These are phyloP conservation scores for Amanita subjunquillea DNA, from an alignment of 768 basidiomycete species.

Conservation along the genomic window DNA sequence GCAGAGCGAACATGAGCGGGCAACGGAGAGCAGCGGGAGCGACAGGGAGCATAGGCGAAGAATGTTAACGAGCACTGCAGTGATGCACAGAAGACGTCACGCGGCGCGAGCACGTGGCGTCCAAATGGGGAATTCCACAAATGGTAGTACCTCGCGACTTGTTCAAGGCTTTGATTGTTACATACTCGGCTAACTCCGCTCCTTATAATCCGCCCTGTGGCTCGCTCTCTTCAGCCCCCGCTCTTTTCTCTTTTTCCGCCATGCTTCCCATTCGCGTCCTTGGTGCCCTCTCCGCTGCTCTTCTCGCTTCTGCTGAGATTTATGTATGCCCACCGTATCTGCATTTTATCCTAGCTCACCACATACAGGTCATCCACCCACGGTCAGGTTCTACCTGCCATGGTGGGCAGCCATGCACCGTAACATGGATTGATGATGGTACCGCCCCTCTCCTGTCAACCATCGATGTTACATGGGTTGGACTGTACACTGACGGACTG, in stretches of 20 bases:
- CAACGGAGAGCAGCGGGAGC: background rate
- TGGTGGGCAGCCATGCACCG: constrained; percentile 2
- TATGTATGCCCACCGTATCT: background rate
- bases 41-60: background rate
- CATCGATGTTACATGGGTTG: background rate
- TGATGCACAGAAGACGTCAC: background rate
- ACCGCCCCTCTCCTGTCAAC: background rate
- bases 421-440: constrained; percentile 4
- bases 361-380: constrained; percentile 1
- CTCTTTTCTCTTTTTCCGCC: background rate
- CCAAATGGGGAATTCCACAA: background rate
- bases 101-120: background rate
- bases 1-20: background rate
- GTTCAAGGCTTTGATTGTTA: constrained; percentile 1
- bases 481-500: background rate
- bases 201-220: background rate
- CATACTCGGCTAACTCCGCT: background rate
- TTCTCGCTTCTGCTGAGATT: background rate
- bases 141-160: background rate
- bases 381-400: background rate
- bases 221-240: background rate
- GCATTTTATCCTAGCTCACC: background rate
- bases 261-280: background rate
- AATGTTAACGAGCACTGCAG: background rate
- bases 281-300: background rate